These are phyloP conservation scores for Rhododendron griersonianum DNA, from an alignment of 148 eudicot species.

Conservation along the genomic window DNA sequence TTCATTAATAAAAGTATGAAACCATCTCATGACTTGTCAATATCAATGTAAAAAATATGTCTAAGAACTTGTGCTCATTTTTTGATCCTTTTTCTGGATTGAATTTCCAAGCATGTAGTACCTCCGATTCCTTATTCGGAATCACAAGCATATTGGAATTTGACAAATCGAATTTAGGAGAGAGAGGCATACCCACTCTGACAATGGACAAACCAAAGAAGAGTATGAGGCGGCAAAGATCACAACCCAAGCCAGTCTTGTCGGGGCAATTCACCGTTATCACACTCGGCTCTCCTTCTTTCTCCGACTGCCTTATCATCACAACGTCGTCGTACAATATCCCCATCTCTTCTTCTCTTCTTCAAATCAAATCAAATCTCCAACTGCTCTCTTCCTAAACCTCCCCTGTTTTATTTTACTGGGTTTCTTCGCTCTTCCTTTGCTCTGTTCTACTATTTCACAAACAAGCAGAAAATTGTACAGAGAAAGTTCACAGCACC, in stretches of 20 bases:
- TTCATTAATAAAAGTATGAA: too few relatives aligned
- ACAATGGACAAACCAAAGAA: slow-evolving; percentile 56
- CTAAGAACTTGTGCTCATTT: too few relatives aligned
- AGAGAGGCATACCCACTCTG: slow-evolving; percentile 51
- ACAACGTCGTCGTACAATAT: slow-evolving; percentile 75
- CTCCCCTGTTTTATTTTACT: not conserved
- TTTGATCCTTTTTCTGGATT: too few relatives aligned
- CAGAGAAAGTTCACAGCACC: not conserved
- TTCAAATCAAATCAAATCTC: slow-evolving; percentile 11
- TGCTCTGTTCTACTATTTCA: not conserved
- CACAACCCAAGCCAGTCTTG: slow-evolving; percentile 86
- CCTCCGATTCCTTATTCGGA: not conserved
- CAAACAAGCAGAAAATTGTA: not conserved
- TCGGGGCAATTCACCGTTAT: slow-evolving; percentile 95
- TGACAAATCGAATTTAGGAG: not conserved
- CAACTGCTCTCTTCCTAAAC: not conserved
- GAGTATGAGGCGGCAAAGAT: slow-evolving; percentile 75
- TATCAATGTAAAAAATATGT: too few relatives aligned
- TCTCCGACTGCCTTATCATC: slow-evolving; percentile 47
- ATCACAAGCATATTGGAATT: not conserved
- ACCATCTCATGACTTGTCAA: too few relatives aligned
- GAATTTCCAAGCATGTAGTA: not conserved
- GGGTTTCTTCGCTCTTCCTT: not conserved
- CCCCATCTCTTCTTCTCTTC: slow-evolving; percentile 41
- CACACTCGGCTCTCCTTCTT: slow-evolving; percentile 62